These are phyloP conservation scores for Mycena floridula DNA, from an alignment of 768 basidiomycete species.

Conservation along the genomic window DNA sequence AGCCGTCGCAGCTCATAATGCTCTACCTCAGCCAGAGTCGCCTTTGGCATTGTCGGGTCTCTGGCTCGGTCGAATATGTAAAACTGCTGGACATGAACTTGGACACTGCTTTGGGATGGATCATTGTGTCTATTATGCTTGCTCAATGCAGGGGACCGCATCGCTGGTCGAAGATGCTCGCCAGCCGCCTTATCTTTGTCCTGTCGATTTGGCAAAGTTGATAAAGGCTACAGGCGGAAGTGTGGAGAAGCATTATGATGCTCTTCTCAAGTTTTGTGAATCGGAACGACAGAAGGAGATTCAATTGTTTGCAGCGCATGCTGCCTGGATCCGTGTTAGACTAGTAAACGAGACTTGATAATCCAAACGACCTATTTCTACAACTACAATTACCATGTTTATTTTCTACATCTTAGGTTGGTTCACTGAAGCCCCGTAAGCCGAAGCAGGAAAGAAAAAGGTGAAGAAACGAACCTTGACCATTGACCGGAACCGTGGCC, in stretches of 20 bases:
- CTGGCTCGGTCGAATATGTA: conserved; percentile 29
- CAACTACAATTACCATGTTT: too few species aligned
- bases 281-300: conserved; percentile 14
- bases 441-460: too few species aligned
- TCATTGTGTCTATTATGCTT: conserved; percentile 31
- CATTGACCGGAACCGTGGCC: too few species aligned
- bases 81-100: conserved; percentile 32
- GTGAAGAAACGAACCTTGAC: too few species aligned
- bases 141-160: conserved; percentile 29
- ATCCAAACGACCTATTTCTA: too few species aligned
- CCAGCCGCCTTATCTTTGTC: conserved; percentile 29
- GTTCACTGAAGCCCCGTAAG: too few species aligned
- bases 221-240: conserved; percentile 17
- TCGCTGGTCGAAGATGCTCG: conserved; percentile 25
- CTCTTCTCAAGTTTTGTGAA: conserved; percentile 23
- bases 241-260: conserved; percentile 14
- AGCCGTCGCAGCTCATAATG: conserved; percentile 12
- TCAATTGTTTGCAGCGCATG: conserved; percentile 23
- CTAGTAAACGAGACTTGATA: too few species aligned
- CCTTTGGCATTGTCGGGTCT: conserved; percentile 14
- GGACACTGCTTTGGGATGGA: conserved; percentile 36
- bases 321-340: conserved; percentile 16
- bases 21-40: conserved; percentile 9
- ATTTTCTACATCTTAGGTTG: too few species aligned
- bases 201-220: conserved; percentile 25